Evolutionary conservation across 495 filamentous ascomycete species (phyloP), one percentile per base, ranked within the genome.

Genomic region (Xylaria scruposa): DNA sequence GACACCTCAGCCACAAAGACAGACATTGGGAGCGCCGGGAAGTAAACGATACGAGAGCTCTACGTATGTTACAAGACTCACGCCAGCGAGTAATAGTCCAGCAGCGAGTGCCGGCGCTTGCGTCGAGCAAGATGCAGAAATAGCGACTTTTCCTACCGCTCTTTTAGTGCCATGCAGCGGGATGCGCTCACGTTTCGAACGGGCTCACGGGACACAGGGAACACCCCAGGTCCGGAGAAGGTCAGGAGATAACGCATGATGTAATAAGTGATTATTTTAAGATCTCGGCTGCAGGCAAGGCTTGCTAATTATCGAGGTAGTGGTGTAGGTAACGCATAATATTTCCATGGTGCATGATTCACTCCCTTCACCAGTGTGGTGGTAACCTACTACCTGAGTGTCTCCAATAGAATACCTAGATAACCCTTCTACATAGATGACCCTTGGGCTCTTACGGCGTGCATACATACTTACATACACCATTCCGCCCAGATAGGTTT

Each of bases 241-340:
- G 60, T 63, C 36, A 44, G 60, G 21, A 63, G 21, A 63, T 42
- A 44, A 51, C 61, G 56, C 67, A 61, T 61, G 67, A 70, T 61
- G 67, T 61, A 70, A 70, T 70, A 26, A 0, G 65, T 10, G 56
- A 38, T 44, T 61, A 61, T 70, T 61, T 70, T 49, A 70, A 61
- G 56, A 63, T 12, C 2, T 54, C 29, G 56, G 58, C 68, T 54
- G 68, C 68, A 70, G 56, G 56, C 31, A 42, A 61, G 40, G 51
- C 56, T 56, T 68, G 65, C 36, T 15, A 40, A 10, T 31, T 26
- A 7, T 56, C 49, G 9, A 26, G 49, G 49, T 26, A 53, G 49
- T 53, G 49, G 49, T 53, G 49, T 53, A 29, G 53, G 12, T 56
- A 56, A 56, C 21, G 26, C 53, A 31, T 15, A 15, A 56, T 56